A percentile compares a stretch with the other conserved stretches of the same genome.
Conservation (phyloP, 768 basidiomycete species). For the Auriscalpium microsporum region DNA sequence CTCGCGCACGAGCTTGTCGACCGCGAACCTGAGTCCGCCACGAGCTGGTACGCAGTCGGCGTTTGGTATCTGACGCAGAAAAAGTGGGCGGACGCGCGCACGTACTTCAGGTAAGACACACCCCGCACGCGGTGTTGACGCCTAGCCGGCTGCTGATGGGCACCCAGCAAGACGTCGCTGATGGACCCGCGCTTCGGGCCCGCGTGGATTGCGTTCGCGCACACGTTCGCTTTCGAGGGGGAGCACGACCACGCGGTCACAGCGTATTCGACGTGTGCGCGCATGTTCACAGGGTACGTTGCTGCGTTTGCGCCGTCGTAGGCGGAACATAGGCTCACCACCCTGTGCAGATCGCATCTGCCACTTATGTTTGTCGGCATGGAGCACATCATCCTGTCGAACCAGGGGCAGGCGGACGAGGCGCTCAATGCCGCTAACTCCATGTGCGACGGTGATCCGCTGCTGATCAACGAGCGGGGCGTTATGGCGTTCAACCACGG, state of each 20-base stretch:
- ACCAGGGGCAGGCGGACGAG: constrained; percentile 76
- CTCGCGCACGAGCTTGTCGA: constrained; percentile 96
- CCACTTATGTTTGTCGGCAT: constrained; percentile 95
- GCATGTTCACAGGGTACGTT: constrained; percentile 86
- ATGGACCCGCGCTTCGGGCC: constrained; percentile 96
- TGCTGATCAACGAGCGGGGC: constrained; percentile 86
- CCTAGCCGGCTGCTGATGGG: neutral
- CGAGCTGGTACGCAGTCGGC: constrained; percentile 98
- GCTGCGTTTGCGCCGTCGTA: neutral
- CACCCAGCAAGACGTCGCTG: constrained; percentile 79
- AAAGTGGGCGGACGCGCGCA: constrained; percentile 85
- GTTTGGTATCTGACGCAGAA: constrained; percentile 87
- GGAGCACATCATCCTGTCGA: constrained; percentile 91
- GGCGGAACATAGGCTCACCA: neutral
- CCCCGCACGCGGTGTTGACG: neutral
- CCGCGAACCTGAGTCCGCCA: constrained; percentile 82
- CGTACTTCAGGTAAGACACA: constrained; percentile 84
- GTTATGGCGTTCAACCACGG: constrained; percentile 87
- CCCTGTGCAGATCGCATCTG: constrained; percentile 72
- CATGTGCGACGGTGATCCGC: constrained; percentile 82
- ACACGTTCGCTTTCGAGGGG: constrained; percentile 93
- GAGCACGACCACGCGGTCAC: constrained; percentile 99
- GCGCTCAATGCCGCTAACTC: constrained; percentile 73
- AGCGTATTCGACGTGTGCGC: constrained; percentile 92
- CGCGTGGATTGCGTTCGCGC: constrained; percentile 96